A percentile compares a stretch with the other conserved stretches of the same genome.
phyloP scores from a whole-genome alignment of 2,329 filamentous ascomycete species.

The Aspergillus sp. region DNA sequence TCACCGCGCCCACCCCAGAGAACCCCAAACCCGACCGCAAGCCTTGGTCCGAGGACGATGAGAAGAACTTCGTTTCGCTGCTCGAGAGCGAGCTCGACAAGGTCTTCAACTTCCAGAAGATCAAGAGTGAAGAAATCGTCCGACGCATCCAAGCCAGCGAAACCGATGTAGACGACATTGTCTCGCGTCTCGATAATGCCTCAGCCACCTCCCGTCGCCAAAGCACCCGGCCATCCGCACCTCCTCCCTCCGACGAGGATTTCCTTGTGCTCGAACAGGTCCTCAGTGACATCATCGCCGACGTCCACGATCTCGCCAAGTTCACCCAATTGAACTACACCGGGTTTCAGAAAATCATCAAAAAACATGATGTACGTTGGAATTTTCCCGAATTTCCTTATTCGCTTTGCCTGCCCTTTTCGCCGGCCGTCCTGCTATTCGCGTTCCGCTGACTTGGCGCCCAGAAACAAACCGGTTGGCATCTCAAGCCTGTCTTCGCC shows the following conservation, averaged over 20 bases:
- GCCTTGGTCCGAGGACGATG: constrained; percentile 87
- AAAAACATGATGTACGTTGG: constrained; percentile 86
- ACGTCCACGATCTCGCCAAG: constrained; percentile 96
- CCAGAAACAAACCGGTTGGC: constrained; percentile 91
- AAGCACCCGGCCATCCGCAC: constrained; percentile 20
- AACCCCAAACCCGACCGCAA: constrained; percentile 52
- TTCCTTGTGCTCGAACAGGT: constrained; percentile 93
- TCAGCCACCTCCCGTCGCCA: constrained; percentile 35
- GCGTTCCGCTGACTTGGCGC: constrained; percentile 2
- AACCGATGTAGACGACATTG: constrained; percentile 84
- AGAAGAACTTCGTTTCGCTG: constrained; percentile 79
- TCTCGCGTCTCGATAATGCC: constrained; percentile 66
- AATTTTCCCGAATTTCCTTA: not conserved
- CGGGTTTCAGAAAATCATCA: constrained; percentile 99
- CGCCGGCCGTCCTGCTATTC: not conserved
- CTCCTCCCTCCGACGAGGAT: constrained; percentile 74
- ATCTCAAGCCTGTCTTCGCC: constrained; percentile 93
- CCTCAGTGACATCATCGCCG: constrained; percentile 94
- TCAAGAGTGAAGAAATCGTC: constrained; percentile 95
- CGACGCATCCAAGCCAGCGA: constrained; percentile 84
- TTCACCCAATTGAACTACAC: constrained; percentile 99
- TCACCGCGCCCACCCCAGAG: constrained; percentile 47
- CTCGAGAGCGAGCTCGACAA: constrained; percentile 94
- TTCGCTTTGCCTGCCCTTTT: not conserved
- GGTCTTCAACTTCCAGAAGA: constrained; percentile 94